These are phyloP conservation scores for Starmerella geochares DNA, from an alignment of 805 yeast species.

Conservation along the genomic window DNA sequence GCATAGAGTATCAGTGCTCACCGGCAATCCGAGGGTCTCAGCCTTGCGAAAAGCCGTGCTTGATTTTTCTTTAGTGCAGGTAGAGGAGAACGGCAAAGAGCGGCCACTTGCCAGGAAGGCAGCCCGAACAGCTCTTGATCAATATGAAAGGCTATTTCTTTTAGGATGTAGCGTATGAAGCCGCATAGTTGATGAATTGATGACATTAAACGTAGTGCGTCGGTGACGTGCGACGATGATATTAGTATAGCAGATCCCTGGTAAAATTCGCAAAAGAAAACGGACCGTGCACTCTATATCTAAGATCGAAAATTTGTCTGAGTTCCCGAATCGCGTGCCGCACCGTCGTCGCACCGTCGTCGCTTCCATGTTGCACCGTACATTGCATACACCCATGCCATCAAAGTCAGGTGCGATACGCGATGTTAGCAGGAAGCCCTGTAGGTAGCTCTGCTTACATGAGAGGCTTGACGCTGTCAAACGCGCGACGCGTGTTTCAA, in stretches of 20 bases:
- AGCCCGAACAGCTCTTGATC: neutral
- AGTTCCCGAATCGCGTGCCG: too few relatives aligned
- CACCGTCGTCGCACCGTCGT: neutral
- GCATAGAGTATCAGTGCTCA: neutral
- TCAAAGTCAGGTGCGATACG: neutral
- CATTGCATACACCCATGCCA: neutral
- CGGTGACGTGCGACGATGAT: too few relatives aligned
- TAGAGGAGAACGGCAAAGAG: neutral
- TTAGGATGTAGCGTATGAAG: neutral
- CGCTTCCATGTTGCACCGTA: too few relatives aligned
- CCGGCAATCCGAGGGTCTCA: constrained; percentile 2
- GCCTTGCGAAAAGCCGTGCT: neutral
- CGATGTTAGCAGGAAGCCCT: neutral
- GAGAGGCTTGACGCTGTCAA: neutral
- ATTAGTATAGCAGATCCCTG: too few relatives aligned
- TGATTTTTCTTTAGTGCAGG: neutral
- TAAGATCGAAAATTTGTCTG: too few relatives aligned
- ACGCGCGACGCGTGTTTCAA: constrained; percentile 3
- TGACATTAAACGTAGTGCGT: too few relatives aligned
- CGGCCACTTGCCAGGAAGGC: neutral
- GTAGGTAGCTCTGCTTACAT: neutral
- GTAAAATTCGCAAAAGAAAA: too few relatives aligned
- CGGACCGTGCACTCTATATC: too few relatives aligned
- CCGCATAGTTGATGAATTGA: too few relatives aligned
- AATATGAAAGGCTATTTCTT: neutral